Conservation (phyloP, 768 basidiomycete species). For the Collybia sordida region DNA sequence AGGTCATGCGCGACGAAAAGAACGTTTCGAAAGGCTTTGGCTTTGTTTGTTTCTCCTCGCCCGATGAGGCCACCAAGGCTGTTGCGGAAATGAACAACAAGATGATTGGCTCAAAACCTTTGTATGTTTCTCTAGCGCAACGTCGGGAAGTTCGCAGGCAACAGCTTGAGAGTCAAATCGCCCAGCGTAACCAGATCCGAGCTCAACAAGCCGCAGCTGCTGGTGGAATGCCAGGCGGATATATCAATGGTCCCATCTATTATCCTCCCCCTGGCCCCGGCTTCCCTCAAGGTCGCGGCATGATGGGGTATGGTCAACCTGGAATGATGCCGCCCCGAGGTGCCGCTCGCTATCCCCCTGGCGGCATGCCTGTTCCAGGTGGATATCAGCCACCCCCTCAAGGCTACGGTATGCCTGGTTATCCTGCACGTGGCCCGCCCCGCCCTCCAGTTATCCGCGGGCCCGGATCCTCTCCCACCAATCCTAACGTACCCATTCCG, state of each 20-base stretch:
- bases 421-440: constrained; percentile 59
- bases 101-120: constrained; percentile 97
- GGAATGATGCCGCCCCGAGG: constrained; percentile 88
- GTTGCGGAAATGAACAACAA: constrained; percentile 99
- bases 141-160: constrained; percentile 97
- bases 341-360: constrained; percentile 28
- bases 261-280: constrained; percentile 80
- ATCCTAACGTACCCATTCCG: constrained; percentile 60
- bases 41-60: constrained; percentile 98
- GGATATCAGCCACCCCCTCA: constrained; percentile 73
- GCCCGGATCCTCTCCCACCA: constrained; percentile 69
- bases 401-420: constrained; percentile 69
- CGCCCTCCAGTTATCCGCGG: constrained; percentile 67
- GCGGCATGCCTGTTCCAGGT: constrained; percentile 71
- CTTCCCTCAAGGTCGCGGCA: constrained; percentile 79
- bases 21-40: constrained; percentile 93
- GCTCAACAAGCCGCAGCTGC: constrained; percentile 94
- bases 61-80: constrained; percentile 98
- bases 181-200: constrained; percentile 95
- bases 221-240: constrained; percentile 69
- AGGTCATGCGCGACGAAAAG: constrained; percentile 99
- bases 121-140: constrained; percentile 98
- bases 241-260: constrained; percentile 86
- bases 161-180: constrained; percentile 98
- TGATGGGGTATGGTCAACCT: constrained; percentile 82